Base-by-base conservation (phyloP, 768 basidiomycete genomes). In the Cyathus striatus region DNA sequence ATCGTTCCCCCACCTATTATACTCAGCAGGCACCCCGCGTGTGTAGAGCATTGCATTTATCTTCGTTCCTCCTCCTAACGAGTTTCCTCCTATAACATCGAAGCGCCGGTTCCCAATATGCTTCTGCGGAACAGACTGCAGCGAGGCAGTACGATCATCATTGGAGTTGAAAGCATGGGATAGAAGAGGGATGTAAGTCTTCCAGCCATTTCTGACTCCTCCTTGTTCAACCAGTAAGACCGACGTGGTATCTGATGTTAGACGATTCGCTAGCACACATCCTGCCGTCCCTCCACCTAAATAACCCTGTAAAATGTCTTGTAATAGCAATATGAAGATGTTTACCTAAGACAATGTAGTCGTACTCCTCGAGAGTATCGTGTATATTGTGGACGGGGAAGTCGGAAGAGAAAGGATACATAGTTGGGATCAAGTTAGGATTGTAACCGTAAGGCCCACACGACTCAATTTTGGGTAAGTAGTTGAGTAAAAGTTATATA, bases 151-250 rank as follows among this genome's bases (percentile, higher is more conserved):
- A 14, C 45, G 27, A n/a, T 7, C 27, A n/a, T n/a, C 47, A 30
- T 53, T 46, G 22, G 39, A 49, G 13, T 47, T 39, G 40, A 56
- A 50, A 45, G 56, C 48, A 3, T 46, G 51, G 18, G 64, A 64
- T 16, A 67, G 39, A 0, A 66, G 54, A 3, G 65, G 67, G 7
- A 67, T 61, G 4, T 51, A 45, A 4, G 60, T 52, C 5, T 48
- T 34, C 63, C 63, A 69, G 1, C 51, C 47, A 22, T 66, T 50
- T 6, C 45, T 44, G 6, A 57, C 48, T 12, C 51, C 40, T 2
- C 67, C 66, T 7, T 62, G 56, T 52, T 69, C 69, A 5, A 70
- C 18, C 6, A 70, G 49, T 1, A 68, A 51, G 5, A 69, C 68
- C 1, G 49, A 51, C 14, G 41, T 44, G 0, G 58, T 49, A 38